Evolutionary conservation across 306 rosid species (phyloP).

Genomic region (Lupinus albus): DNA sequence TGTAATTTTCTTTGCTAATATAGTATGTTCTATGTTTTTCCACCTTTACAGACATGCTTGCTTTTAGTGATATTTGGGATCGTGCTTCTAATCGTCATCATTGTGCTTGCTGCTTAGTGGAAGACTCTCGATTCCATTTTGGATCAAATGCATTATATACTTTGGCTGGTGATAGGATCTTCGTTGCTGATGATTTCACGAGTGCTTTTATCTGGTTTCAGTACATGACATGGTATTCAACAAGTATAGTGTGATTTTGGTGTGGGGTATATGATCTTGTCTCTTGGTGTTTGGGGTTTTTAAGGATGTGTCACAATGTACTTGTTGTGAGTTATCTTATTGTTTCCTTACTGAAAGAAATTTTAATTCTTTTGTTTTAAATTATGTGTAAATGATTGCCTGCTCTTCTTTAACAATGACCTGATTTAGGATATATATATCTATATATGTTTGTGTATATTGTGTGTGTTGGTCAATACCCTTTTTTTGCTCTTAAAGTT

Average conservation of each 20-base stretch:
- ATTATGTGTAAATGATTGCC: constrained; percentile 30
- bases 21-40: not conserved
- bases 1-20: not conserved
- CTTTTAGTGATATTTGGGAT: constrained; percentile 93
- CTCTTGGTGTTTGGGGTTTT: constrained; percentile 48
- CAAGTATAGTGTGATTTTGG: constrained; percentile 41
- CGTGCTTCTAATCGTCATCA: constrained; percentile 82
- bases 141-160: constrained; percentile 42
- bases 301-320: constrained; percentile 40
- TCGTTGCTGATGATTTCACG: constrained; percentile 40
- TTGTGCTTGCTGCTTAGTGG: constrained; percentile 78
- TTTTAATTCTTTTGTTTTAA: constrained; percentile 42
- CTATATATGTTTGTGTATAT: too few relatives aligned
- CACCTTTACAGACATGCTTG: constrained; percentile 65
- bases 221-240: constrained; percentile 39
- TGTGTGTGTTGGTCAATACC: too few relatives aligned
- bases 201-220: constrained; percentile 34
- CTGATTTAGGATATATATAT: not conserved
- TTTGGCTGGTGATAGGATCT: constrained; percentile 33
- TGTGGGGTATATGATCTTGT: constrained; percentile 33
- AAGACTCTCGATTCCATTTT: constrained; percentile 23
- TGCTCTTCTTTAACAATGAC: constrained; percentile 11
- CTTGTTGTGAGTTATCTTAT: constrained; percentile 38
- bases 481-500: too few relatives aligned
- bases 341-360: constrained; percentile 41